phyloP scores from a whole-genome alignment of 2,329 filamentous ascomycete species.

The Cladobotryum mycophilum region DNA sequence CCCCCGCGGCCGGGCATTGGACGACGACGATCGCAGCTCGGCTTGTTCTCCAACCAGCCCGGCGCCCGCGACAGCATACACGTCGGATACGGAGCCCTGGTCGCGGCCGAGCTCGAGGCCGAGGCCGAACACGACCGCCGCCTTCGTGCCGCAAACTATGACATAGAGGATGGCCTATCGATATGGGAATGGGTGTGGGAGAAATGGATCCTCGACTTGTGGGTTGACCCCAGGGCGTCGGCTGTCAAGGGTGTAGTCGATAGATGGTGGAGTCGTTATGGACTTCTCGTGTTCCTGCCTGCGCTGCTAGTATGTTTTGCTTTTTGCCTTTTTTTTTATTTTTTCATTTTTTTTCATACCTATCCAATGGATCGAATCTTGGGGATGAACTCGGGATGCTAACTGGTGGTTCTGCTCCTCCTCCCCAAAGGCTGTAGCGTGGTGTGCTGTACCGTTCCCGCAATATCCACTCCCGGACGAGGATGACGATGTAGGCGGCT shows the following conservation, averaged over 20 bases:
- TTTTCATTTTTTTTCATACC: too few relatives aligned
- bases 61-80: conserved; percentile 46
- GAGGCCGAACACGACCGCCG: conserved; percentile 22
- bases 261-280: conserved; percentile 59
- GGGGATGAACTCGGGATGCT: too few relatives aligned
- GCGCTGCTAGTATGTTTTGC: conserved; percentile 46
- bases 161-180: conserved; percentile 30
- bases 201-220: conserved; percentile 44
- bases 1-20: conserved; percentile 35
- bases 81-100: conserved; percentile 49
- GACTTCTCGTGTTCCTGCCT: conserved; percentile 54
- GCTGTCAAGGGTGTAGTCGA: conserved; percentile 54
- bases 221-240: conserved; percentile 53
- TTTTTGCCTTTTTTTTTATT: too few relatives aligned
- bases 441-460: conserved; percentile 61
- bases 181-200: conserved; percentile 29
- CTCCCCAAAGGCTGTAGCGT: conserved; percentile 48
- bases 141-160: conserved; percentile 19
- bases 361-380: not conserved
- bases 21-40: conserved; percentile 28
- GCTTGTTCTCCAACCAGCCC: conserved; percentile 32
- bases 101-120: conserved; percentile 37
- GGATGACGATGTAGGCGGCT: not conserved
- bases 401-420: not conserved
- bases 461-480: conserved; percentile 49